Evolutionary conservation across 106 monocot genomes (phyloP).

Genomic region (Xerophyta viscosa): DNA sequence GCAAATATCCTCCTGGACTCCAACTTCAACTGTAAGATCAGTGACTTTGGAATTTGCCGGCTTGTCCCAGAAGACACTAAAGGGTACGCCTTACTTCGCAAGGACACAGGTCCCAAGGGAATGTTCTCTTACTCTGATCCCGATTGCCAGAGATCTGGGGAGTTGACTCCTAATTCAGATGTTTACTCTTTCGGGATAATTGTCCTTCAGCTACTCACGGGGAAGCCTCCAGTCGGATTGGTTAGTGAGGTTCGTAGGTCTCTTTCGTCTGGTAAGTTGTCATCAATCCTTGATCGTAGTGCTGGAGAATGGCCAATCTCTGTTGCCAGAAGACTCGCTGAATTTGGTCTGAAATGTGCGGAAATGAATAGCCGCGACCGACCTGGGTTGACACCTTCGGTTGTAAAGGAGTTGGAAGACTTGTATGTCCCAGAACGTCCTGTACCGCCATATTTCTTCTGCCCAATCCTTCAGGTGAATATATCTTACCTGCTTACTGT

Average conservation of each 20-base stretch:
- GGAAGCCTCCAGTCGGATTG: constrained; percentile 42
- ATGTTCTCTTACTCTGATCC: constrained; percentile 50
- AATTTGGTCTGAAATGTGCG: constrained; percentile 53
- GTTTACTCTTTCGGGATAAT: constrained; percentile 77
- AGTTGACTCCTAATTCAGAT: constrained; percentile 49
- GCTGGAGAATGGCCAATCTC: constrained; percentile 70
- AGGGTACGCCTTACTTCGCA: constrained; percentile 15
- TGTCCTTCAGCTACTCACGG: constrained; percentile 60
- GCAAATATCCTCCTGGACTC: constrained; percentile 61
- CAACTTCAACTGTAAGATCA: constrained; percentile 47
- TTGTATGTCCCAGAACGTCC: constrained; percentile 35
- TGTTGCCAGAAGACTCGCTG: constrained; percentile 48
- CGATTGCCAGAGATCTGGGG: constrained; percentile 28
- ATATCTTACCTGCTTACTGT: neutral
- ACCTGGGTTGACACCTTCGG: constrained; percentile 39
- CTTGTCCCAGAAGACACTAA: constrained; percentile 26
- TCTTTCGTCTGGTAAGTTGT: constrained; percentile 26
- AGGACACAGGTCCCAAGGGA: constrained; percentile 20
- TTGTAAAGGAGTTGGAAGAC: constrained; percentile 50
- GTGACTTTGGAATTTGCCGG: constrained; percentile 41
- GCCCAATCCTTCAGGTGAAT: constrained; percentile 79
- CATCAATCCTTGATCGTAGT: constrained; percentile 39
- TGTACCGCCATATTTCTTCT: constrained; percentile 55
- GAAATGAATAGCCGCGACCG: constrained; percentile 28
- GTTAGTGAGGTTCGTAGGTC: constrained; percentile 38